Percentiles rank a stretch among this genome's conserved stretches.
These are phyloP conservation scores for Aureobasidium sp. DNA, from an alignment of 2,329 filamentous ascomycete genomes.

Conservation along the genomic window DNA sequence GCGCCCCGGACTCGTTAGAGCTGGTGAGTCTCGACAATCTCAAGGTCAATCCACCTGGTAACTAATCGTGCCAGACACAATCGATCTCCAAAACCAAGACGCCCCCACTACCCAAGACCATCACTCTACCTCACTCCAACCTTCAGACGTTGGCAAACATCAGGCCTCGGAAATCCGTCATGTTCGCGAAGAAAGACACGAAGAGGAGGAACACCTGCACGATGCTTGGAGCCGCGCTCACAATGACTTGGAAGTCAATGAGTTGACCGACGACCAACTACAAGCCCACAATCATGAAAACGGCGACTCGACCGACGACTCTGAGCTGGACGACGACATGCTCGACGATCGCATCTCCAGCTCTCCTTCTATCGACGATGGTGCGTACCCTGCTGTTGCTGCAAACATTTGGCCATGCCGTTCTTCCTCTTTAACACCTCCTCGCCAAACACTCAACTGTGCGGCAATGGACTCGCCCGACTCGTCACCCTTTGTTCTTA, in stretches of 20 bases:
- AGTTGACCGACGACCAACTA: slow-evolving; percentile 54
- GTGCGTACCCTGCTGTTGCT: slow-evolving; percentile 57
- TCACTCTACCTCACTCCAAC: slow-evolving; percentile 46
- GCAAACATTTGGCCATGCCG: slow-evolving; percentile 31
- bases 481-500: slow-evolving; percentile 36
- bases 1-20: slow-evolving; percentile 18
- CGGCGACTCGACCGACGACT: slow-evolving; percentile 53
- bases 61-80: slow-evolving; percentile 58
- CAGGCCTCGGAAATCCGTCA: slow-evolving; percentile 79
- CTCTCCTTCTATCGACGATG: slow-evolving; percentile 97
- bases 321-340: slow-evolving; percentile 76
- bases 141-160: slow-evolving; percentile 54
- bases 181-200: slow-evolving; percentile 63
- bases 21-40: slow-evolving; percentile 8
- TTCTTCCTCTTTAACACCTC: slow-evolving; percentile 34
- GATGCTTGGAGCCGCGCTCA: slow-evolving; percentile 39
- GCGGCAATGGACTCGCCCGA: slow-evolving; percentile 23
- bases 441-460: slow-evolving; percentile 28
- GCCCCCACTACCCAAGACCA: slow-evolving; percentile 81
- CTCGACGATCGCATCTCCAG: slow-evolving; percentile 93
- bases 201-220: slow-evolving; percentile 62
- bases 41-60: neutral
- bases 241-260: slow-evolving; percentile 22
- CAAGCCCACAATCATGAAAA: slow-evolving; percentile 23
- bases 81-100: slow-evolving; percentile 82